phyloP scores from a whole-genome alignment of 306 rosid species.

The Canavalia gladiata region DNA sequence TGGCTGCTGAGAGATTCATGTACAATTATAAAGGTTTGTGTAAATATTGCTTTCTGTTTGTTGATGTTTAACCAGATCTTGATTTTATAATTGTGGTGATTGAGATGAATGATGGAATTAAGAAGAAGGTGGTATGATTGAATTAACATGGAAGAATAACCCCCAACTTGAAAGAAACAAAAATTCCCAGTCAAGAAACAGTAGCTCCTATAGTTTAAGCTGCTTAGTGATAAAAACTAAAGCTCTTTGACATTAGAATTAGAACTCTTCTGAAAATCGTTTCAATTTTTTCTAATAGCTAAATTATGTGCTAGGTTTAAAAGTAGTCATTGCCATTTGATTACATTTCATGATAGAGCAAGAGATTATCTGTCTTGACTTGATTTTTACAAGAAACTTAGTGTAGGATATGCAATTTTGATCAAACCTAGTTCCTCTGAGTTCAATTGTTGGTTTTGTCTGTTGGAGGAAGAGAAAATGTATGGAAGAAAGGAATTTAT shows the following conservation, averaged over 20 bases:
- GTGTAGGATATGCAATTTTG: slow-evolving; percentile 32
- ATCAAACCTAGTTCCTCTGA: slow-evolving; percentile 27
- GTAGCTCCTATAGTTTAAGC: slow-evolving; percentile 4
- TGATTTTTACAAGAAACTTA: slow-evolving; percentile 23
- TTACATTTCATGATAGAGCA: not conserved
- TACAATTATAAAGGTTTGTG: slow-evolving; percentile 68
- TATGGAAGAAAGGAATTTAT: not conserved
- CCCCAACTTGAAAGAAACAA: slow-evolving; percentile 9
- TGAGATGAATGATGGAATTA: not conserved
- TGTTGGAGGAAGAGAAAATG: not conserved
- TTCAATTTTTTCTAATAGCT: not conserved
- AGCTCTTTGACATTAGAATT: not conserved
- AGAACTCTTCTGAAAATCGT: not conserved
- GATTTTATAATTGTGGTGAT: slow-evolving; percentile 1
- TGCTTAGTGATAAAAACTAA: slow-evolving; percentile 15
- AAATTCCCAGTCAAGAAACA: not conserved
- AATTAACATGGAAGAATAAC: not conserved
- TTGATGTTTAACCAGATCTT: slow-evolving; percentile 13
- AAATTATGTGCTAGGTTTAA: slow-evolving; percentile 8
- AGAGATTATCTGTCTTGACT: slow-evolving; percentile 2
- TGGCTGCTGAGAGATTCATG: slow-evolving; percentile 62
- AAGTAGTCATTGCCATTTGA: slow-evolving; percentile 15
- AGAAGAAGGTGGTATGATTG: slow-evolving; percentile 2
- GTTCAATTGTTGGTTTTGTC: not conserved
- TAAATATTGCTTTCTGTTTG: slow-evolving; percentile 11